Evolutionary conservation across 495 filamentous ascomycete species (phyloP), one percentile per base, ranked within the genome.

Genomic region (Astrothelium macrocarpum): DNA sequence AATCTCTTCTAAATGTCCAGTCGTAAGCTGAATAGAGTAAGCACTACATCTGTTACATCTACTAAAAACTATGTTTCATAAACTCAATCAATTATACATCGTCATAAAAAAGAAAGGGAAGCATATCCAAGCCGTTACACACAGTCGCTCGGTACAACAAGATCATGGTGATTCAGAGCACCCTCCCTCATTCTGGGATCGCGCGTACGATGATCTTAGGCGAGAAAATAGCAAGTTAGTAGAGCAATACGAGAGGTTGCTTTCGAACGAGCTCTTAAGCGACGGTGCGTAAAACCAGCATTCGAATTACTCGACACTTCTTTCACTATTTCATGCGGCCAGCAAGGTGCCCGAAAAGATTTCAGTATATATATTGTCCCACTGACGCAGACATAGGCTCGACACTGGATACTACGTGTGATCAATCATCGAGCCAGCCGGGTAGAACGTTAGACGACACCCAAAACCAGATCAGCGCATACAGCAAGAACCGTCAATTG

Each of bases 311-410:
- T 5, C 45, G 10, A 53, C 0, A 62, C 4, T 71, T 4, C 32
- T 68, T 58, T 67, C n/a, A n/a, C n/a, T 72, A 12, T 5, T n/a
- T 20, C 5, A 20, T 5, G 45, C 5, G 5, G 45, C 14, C 45
- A 16, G 45, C 5, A n/a, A 20, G 18, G 45, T 49, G 36, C 36
- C n/a, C n/a, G n/a, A n/a, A n/a, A n/a, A n/a, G n/a, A n/a, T n/a
- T n/a, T n/a, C n/a, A n/a, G n/a, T n/a, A n/a, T n/a, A n/a, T n/a
- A n/a, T n/a, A n/a, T n/a, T 42, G 36, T 16, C 36, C 18, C 10
- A 42, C 36, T 49, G 45, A 49, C 45, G 5, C 23, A 20, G 45
- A 49, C n/a, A 20, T n/a, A 49, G 45, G 18, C 45, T 20, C 45
- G 0, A 20, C 0, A 12, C 45, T n/a, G 23, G 23, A 0, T 1